Evolutionary conservation across 176 grass and related monocot genomes (phyloP).

Genomic region (Carex kokanica): DNA sequence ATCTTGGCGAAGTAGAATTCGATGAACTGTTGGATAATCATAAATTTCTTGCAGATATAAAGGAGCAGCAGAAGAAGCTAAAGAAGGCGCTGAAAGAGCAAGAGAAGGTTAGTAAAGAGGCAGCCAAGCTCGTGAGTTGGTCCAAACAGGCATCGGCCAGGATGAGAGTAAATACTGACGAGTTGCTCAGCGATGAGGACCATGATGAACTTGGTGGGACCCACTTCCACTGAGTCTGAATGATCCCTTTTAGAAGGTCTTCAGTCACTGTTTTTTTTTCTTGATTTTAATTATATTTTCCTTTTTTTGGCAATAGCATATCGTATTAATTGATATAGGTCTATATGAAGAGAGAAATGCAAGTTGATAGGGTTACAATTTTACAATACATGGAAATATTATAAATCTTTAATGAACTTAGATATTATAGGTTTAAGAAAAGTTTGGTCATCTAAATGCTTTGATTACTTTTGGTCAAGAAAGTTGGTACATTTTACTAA

Average conservation of each 20-base stretch:
- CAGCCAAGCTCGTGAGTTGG: slow-evolving; percentile 61
- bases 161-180: slow-evolving; percentile 67
- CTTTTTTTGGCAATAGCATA: neutral
- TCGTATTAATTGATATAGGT: neutral
- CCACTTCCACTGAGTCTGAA: slow-evolving; percentile 7
- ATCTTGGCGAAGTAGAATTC: slow-evolving; percentile 3
- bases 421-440: neutral
- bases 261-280: neutral
- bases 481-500: neutral
- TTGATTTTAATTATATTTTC: neutral
- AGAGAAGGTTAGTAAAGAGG: slow-evolving; percentile 64
- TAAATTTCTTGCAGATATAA: slow-evolving; percentile 43
- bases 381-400: neutral
- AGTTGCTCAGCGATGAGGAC: slow-evolving; percentile 53
- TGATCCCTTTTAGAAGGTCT: neutral
- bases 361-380: neutral
- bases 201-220: slow-evolving; percentile 41
- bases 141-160: slow-evolving; percentile 67
- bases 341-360: neutral
- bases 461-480: neutral
- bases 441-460: neutral
- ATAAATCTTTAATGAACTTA: neutral
- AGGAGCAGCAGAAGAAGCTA: slow-evolving; percentile 66
- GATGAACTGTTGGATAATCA: slow-evolving; percentile 26
- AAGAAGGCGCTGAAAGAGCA: slow-evolving; percentile 83